Conservation (phyloP, 2,329 filamentous ascomycete species). For the Fusarium sp. region DNA sequence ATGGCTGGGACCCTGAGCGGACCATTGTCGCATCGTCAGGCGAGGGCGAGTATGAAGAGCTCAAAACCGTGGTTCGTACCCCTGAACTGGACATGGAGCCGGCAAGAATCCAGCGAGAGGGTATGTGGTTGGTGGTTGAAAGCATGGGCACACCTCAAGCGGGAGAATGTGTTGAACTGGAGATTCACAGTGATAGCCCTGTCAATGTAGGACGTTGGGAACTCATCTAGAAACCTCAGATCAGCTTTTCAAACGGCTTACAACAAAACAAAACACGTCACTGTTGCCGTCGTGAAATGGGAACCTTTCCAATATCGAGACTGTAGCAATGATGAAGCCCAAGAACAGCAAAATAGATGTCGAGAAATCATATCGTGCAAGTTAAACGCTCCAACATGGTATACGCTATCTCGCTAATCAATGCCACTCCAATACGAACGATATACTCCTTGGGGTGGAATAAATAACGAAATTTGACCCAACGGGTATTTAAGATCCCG, state of each 20-base stretch:
- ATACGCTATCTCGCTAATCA: conserved; percentile 25
- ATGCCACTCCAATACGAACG: conserved; percentile 28
- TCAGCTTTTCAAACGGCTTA: neutral
- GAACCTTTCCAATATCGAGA: neutral
- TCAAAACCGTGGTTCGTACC: conserved; percentile 72
- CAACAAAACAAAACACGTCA: neutral
- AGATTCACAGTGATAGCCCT: conserved; percentile 62
- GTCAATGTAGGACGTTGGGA: conserved; percentile 60
- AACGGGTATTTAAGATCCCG: conserved; percentile 42
- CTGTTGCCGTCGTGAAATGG: too few species aligned
- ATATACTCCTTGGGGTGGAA: conserved; percentile 18
- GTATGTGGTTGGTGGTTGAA: conserved; percentile 85
- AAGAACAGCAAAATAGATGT: neutral
- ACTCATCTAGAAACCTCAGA: conserved; percentile 21
- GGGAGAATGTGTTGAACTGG: conserved; percentile 61
- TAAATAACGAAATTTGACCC: conserved; percentile 28
- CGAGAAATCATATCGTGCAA: conserved; percentile 10
- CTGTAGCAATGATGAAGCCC: neutral
- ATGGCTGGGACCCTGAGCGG: conserved; percentile 76
- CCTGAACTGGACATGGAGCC: conserved; percentile 80
- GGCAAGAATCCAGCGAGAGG: conserved; percentile 62
- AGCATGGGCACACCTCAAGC: conserved; percentile 69
- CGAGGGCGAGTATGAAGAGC: conserved; percentile 80
- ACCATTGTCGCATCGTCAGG: conserved; percentile 71
- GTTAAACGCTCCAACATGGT: conserved; percentile 17